Base-by-base conservation (phyloP, 164 flowering plant genomes). In the Chimonanthus salicifolius region DNA sequence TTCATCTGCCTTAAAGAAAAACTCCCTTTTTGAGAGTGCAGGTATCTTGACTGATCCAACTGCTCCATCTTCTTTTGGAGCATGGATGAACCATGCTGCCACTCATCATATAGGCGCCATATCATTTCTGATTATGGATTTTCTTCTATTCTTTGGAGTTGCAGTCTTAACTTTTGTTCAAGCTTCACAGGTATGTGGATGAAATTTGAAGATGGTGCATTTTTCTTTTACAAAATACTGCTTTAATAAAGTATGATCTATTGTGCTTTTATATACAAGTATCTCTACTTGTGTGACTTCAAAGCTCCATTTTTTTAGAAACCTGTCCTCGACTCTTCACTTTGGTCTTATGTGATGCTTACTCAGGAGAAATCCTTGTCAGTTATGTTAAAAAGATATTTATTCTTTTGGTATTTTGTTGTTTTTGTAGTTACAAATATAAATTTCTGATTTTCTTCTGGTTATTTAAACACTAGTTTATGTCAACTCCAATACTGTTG, bases 81-180 rank as follows among this genome's bases (percentile, higher is more conserved):
- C 90, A 71, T 93, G 99, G 99, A 78, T 93, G 73, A 87, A 76
- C 76, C 85, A 93, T 86, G 88, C 82, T 68, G 89, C 80, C 49
- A 82, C 76, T 70, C 81, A 86, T 76, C 97, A 95, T 81, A 65
- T 74, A 70, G 97, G 99, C 43, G 89, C 90, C 15, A 4, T 90
- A 66, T 74, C 88, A 69, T 95, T 95, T 84, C 77, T 93, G 64
- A 16, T 90, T 51, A 84, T 81, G 75, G 97, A 90, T 71, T 65
- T 86, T 60, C 85, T 90, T 82, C 92, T 95, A 78, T 87, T 95
- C 80, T 88, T 89, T 75, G 91, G 97, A 6, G 99, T 93, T 67
- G 90, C 88, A 51, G 85, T 78, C 67, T 83, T 95, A 72, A 90
- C 98, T 67, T 70, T 77, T 75, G 86, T 89, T 11, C 98, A 96